These are phyloP conservation scores for Fusarium nygamai DNA, from an alignment of 2,329 filamentous ascomycete species.

Conservation along the genomic window DNA sequence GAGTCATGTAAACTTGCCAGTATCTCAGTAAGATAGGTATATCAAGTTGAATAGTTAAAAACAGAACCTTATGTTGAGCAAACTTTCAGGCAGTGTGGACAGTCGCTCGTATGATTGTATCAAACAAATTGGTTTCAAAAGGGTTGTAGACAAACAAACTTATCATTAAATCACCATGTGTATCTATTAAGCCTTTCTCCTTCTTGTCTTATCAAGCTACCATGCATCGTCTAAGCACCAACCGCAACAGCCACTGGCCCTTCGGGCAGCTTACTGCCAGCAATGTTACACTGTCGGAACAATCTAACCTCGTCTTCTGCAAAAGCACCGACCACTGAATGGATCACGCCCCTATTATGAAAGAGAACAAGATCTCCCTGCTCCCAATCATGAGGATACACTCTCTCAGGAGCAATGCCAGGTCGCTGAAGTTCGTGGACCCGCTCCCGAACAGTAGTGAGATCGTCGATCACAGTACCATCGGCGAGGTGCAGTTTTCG, in stretches of 20 bases:
- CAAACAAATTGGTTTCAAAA: neutral
- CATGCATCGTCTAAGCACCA: neutral
- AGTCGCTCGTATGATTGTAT: neutral
- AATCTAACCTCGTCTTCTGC: constrained; percentile 76
- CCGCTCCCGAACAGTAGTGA: constrained; percentile 72
- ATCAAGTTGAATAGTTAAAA: neutral
- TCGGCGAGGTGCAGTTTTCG: constrained; percentile 74
- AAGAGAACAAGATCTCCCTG: constrained; percentile 82
- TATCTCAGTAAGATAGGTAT: neutral
- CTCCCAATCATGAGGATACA: constrained; percentile 81
- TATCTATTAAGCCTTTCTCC: neutral
- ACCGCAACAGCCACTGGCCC: constrained; percentile 51
- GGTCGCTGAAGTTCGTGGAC: constrained; percentile 76
- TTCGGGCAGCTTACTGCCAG: constrained; percentile 67
- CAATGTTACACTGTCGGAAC: constrained; percentile 83
- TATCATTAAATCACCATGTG: neutral
- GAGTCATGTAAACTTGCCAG: neutral
- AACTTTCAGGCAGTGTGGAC: neutral
- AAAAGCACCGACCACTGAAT: constrained; percentile 81
- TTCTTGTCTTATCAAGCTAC: neutral
- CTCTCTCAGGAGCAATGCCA: constrained; percentile 72
- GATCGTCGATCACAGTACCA: constrained; percentile 74
- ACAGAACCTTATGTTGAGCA: neutral
- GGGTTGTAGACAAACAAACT: neutral
- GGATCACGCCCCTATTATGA: constrained; percentile 79